A percentile compares a stretch with the other conserved stretches of the same genome.
phyloP scores from a whole-genome alignment of 2,329 filamentous ascomycete genomes.

The Ophiostoma piceae region DNA sequence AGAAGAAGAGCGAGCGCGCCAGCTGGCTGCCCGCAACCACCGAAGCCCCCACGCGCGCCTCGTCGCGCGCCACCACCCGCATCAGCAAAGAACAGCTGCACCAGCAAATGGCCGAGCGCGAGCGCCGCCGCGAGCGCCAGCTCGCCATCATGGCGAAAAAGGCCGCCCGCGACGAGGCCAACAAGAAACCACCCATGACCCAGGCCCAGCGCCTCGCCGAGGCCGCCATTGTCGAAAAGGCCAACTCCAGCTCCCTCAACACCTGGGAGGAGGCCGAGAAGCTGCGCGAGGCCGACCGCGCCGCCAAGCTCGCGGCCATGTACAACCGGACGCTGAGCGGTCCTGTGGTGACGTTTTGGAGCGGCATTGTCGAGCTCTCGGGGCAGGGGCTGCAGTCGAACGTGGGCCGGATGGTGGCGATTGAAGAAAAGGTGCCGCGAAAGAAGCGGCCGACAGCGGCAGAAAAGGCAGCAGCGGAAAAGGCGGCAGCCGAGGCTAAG shows the following conservation, averaged over 20 bases:
- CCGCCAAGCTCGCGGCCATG: slow-evolving; percentile 77
- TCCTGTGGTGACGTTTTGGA: slow-evolving; percentile 88
- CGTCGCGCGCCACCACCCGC: slow-evolving; percentile 53
- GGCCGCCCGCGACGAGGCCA: slow-evolving; percentile 64
- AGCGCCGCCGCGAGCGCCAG: slow-evolving; percentile 65
- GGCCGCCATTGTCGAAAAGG: slow-evolving; percentile 74
- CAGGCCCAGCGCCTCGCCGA: slow-evolving; percentile 80
- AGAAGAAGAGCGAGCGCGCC: slow-evolving; percentile 56
- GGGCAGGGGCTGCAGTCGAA: slow-evolving; percentile 64
- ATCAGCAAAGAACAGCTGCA: slow-evolving; percentile 59
- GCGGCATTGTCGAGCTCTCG: slow-evolving; percentile 73
- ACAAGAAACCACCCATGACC: slow-evolving; percentile 76
- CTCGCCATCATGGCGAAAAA: slow-evolving; percentile 62
- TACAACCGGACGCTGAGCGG: slow-evolving; percentile 83
- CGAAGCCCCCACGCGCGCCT: slow-evolving; percentile 55
- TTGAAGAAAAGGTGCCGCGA: slow-evolving; percentile 53
- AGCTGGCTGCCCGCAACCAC: slow-evolving; percentile 53
- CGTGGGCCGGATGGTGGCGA: slow-evolving; percentile 60
- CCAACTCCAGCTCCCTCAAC: slow-evolving; percentile 85
- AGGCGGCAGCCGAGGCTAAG: slow-evolving; percentile 4
- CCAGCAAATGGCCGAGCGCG: slow-evolving; percentile 68
- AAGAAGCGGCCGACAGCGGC: slow-evolving; percentile 46
- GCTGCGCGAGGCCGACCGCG: slow-evolving; percentile 75
- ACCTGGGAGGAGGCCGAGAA: slow-evolving; percentile 93
- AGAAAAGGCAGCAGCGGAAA: slow-evolving; percentile 23